phyloP scores from a whole-genome alignment of 108 stramenopile genomes.

The Conticribra weissflogii region DNA sequence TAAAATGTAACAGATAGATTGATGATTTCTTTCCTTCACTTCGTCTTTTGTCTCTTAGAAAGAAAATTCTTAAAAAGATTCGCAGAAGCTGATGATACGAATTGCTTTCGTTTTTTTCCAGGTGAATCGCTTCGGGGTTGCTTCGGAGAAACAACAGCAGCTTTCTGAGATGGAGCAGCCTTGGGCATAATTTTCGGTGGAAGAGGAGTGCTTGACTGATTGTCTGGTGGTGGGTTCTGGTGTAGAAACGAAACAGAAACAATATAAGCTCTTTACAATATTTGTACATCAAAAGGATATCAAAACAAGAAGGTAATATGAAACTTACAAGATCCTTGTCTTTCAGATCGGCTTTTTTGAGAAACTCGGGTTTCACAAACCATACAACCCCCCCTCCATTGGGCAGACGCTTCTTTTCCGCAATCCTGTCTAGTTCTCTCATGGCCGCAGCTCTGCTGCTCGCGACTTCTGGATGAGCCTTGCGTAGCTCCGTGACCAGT shows the following conservation, averaged over 20 bases:
- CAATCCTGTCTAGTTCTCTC: constrained; percentile 77
- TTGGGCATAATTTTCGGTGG: constrained; percentile 1
- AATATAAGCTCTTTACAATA: background rate
- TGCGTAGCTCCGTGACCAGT: constrained; percentile 73
- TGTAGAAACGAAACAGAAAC: background rate
- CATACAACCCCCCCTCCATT: constrained; percentile 68
- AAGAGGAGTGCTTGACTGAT: background rate
- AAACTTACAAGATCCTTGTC: constrained; percentile 48
- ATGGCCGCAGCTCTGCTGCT: constrained; percentile 71
- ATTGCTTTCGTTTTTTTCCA: constrained; percentile 20
- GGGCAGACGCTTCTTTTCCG: constrained; percentile 64
- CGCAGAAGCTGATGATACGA: constrained; percentile 37
- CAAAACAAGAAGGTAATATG: background rate
- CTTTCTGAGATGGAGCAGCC: background rate
- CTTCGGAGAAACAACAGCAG: constrained; percentile 1
- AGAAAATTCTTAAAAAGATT: constrained; percentile 48
- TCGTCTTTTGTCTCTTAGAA: constrained; percentile 28
- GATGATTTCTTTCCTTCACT: no score
- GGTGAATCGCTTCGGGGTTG: constrained; percentile 3
- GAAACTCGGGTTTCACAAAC: constrained; percentile 75
- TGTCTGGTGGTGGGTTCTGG: background rate
- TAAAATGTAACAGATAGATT: no score
- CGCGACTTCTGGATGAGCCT: constrained; percentile 50
- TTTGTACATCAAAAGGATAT: background rate
- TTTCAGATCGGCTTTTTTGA: constrained; percentile 54